Evolutionary conservation across 164 flowering plant species (phyloP).

Genomic region (Nymphaea colorata): DNA sequence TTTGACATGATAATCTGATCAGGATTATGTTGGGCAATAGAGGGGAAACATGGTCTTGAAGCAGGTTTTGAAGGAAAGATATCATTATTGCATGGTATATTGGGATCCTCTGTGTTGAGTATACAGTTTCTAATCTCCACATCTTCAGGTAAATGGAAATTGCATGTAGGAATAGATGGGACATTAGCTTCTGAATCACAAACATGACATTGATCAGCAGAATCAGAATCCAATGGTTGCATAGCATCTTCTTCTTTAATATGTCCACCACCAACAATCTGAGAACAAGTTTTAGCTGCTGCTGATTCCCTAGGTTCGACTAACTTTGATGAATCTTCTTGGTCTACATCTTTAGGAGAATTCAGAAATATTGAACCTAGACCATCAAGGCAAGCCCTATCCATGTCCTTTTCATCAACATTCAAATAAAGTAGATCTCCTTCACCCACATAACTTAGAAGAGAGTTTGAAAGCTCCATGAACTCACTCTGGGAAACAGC

Average conservation of each 20-base stretch:
- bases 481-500: conserved; percentile 31
- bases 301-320: conserved; percentile 17
- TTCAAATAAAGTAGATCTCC: conserved; percentile 34
- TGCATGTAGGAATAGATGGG: conserved; percentile 9
- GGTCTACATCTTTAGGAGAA: conserved; percentile 33
- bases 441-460: conserved; percentile 38
- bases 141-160: conserved; percentile 21
- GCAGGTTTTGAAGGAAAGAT: conserved; percentile 18
- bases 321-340: conserved; percentile 12
- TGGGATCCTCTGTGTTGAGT: conserved; percentile 62
- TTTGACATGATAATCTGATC: conserved; percentile 14
- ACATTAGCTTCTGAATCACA: conserved; percentile 15
- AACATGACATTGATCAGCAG: conserved; percentile 6
- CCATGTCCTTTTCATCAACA: conserved; percentile 44
- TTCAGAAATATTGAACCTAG: conserved; percentile 40
- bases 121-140: conserved; percentile 38
- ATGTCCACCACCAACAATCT: conserved; percentile 10
- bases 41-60: conserved; percentile 12
- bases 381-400: conserved; percentile 38
- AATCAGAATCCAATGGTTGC: conserved; percentile 5
- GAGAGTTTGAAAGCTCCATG: conserved; percentile 28
- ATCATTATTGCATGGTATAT: conserved; percentile 70
- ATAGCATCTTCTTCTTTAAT: conserved; percentile 10
- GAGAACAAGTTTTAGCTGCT: conserved; percentile 8
- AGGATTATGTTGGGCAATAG: conserved; percentile 2